Evolutionary conservation across 805 yeast genomes (phyloP).

Genomic region (Candida insectorum): DNA sequence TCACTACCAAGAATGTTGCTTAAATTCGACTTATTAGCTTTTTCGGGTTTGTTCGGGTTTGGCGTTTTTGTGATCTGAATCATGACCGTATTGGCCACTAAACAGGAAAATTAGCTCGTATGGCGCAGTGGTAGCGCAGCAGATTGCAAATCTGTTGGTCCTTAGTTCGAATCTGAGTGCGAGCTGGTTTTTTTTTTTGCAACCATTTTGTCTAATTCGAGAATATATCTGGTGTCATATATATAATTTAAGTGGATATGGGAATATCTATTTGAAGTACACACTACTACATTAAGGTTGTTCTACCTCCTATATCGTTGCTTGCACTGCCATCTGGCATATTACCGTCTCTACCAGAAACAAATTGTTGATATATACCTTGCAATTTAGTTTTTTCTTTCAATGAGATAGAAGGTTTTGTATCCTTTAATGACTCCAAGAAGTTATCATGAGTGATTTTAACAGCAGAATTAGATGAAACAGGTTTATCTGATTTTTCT

Average conservation of each 20-base stretch:
- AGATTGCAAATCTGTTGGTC: slow-evolving; percentile 99
- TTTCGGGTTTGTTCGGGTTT: no score
- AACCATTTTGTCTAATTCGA: not conserved
- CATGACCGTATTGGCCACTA: no score
- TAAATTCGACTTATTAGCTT: no score
- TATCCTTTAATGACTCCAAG: slow-evolving; percentile 59
- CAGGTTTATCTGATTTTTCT: not conserved
- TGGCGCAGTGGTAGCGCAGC: slow-evolving; percentile 99
- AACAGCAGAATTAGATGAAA: slow-evolving; percentile 25
- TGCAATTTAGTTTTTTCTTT: slow-evolving; percentile 64
- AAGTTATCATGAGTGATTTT: slow-evolving; percentile 54
- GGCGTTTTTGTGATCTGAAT: no score
- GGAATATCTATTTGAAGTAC: no score
- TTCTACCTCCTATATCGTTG: slow-evolving; percentile 78
- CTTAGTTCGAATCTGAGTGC: slow-evolving; percentile 95
- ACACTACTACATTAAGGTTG: slow-evolving; percentile 70
- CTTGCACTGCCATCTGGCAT: slow-evolving; percentile 85
- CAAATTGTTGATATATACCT: slow-evolving; percentile 66
- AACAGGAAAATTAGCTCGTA: no score
- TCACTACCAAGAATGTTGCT: no score
- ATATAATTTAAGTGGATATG: no score
- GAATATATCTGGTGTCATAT: no score
- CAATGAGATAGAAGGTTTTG: slow-evolving; percentile 84
- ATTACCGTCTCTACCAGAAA: slow-evolving; percentile 75
- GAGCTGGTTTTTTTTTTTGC: slow-evolving; percentile 51